A percentile compares a stretch with the other conserved stretches of the same genome.
Evolutionary conservation across 495 filamentous ascomycete genomes (phyloP).

Genomic region (Lophiotrema nucula): DNA sequence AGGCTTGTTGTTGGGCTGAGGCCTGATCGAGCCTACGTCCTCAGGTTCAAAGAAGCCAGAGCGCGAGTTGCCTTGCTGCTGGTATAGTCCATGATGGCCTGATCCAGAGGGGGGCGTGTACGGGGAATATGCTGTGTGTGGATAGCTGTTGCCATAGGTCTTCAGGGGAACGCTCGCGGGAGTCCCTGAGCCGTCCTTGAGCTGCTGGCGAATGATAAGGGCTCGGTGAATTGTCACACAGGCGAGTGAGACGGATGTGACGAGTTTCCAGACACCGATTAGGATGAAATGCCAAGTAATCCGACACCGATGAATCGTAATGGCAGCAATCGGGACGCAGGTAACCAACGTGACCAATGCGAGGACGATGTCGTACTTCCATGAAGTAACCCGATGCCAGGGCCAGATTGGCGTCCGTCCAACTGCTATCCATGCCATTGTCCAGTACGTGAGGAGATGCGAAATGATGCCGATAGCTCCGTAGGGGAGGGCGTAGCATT

Average conservation of each 20-base stretch:
- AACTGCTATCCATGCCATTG: conserved; percentile 11
- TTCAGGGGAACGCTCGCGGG: too few relatives aligned
- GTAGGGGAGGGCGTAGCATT: conserved; percentile 26
- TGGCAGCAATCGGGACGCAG: conserved; percentile 8
- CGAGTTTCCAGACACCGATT: conserved; percentile 22
- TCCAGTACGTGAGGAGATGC: conserved; percentile 25
- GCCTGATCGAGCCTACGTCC: neutral
- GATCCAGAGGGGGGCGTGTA: neutral
- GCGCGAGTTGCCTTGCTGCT: neutral
- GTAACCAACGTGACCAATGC: conserved; percentile 1
- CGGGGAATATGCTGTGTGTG: neutral
- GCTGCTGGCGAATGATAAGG: neutral
- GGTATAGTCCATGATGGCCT: neutral
- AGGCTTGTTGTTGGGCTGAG: neutral
- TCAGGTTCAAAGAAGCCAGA: neutral
- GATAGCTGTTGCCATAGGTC: neutral
- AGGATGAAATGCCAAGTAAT: conserved; percentile 18
- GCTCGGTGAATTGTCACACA: conserved; percentile 12
- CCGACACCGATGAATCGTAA: conserved; percentile 17
- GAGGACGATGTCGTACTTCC: conserved; percentile 7
- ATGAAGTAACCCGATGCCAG: neutral
- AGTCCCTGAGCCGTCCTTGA: too few relatives aligned
- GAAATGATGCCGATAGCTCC: conserved; percentile 17
- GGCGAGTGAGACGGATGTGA: conserved; percentile 5
- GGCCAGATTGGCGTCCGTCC: conserved; percentile 15